Evolutionary conservation across 139 green algal genomes (phyloP), one percentile per base, ranked within the genome.

Genomic region (Chlamydomonas asymmetrica): DNA sequence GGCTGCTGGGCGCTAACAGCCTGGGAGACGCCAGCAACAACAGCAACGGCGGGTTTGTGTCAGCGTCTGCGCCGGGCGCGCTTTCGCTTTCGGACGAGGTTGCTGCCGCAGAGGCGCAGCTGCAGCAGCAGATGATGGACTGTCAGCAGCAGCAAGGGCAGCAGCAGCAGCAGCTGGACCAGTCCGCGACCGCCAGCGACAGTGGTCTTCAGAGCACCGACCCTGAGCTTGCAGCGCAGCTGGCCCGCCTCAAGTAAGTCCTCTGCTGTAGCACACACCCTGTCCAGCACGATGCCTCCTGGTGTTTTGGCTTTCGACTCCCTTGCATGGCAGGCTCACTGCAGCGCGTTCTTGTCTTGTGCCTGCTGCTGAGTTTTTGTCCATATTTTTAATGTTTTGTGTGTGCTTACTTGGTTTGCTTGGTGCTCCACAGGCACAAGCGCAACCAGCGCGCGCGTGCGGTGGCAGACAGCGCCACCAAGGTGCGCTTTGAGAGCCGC

Each of bases 171-270:
- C 67, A 74, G 38, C 67, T 63, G 48, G 48, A 41, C 22, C 13
- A 49, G 27, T 38, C 18, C 8, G 39, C 29, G 16, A 31, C 29
- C 25, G 65, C 43, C 41, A 35, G 3, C 20, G 48, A 5, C 67
- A 40, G 29, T 37, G 54, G 56, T 32, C 20, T n/a, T n/a, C n/a
- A n/a, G n/a, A n/a, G n/a, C n/a, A n/a, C n/a, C n/a, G 70, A 66
- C 18, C 70, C 38, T 2, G 56, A 67, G n/a, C 71, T 57, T 10
- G 59, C 6, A 18, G 43, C 32, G 25, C 71, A 70, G 41, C 40
- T 76, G 10, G 49, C 37, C 56, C 39, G 70, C 4, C 67, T 68
- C 57, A 76, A 48, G 70, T 76, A 57, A 40, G 67, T n/a, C n/a
- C n/a, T n/a, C n/a, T n/a, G n/a, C n/a, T n/a, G n/a, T n/a, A n/a